phyloP scores from a whole-genome alignment of 192 early-diverging fungal genomes.

The Coemansia sp. region DNA sequence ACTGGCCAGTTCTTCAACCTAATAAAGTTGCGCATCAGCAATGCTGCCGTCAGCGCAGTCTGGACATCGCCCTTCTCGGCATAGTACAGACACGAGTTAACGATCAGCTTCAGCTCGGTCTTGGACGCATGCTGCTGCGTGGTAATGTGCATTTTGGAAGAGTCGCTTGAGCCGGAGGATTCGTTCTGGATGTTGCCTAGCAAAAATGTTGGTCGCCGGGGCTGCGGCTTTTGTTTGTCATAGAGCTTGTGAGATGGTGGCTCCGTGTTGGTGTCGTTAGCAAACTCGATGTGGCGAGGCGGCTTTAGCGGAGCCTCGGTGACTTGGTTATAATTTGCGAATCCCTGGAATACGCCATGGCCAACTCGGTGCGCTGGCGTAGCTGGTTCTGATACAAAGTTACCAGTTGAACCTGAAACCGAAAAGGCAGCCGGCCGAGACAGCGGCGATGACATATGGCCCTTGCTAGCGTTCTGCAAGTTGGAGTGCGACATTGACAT shows the following conservation, averaged over 20 bases:
- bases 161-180: background rate
- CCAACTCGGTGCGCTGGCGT: slow-evolving; percentile 20
- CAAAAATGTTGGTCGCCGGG: slow-evolving; percentile 10
- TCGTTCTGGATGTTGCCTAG: background rate
- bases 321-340: slow-evolving; percentile 1
- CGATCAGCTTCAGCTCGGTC: slow-evolving; percentile 30
- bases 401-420: slow-evolving; percentile 10
- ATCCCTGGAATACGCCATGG: slow-evolving; percentile 3
- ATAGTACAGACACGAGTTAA: slow-evolving; percentile 49
- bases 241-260: background rate
- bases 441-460: slow-evolving; percentile 20
- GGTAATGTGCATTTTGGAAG: slow-evolving; percentile 4
- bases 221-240: background rate
- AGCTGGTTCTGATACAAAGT: slow-evolving; percentile 28
- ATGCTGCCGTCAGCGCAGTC: slow-evolving; percentile 48
- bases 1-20: slow-evolving; percentile 24
- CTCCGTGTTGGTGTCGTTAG: background rate
- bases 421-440: slow-evolving; percentile 17
- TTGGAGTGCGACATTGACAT: slow-evolving; percentile 47
- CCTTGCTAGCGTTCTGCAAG: slow-evolving; percentile 26
- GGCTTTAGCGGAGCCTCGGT: background rate
- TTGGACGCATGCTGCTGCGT: slow-evolving; percentile 32
- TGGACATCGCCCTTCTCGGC: slow-evolving; percentile 47
- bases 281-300: background rate
- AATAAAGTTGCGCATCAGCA: slow-evolving; percentile 51